Evolutionary conservation across 148 eudicot genomes (phyloP).

Genomic region (Camellia lanceoleosa): DNA sequence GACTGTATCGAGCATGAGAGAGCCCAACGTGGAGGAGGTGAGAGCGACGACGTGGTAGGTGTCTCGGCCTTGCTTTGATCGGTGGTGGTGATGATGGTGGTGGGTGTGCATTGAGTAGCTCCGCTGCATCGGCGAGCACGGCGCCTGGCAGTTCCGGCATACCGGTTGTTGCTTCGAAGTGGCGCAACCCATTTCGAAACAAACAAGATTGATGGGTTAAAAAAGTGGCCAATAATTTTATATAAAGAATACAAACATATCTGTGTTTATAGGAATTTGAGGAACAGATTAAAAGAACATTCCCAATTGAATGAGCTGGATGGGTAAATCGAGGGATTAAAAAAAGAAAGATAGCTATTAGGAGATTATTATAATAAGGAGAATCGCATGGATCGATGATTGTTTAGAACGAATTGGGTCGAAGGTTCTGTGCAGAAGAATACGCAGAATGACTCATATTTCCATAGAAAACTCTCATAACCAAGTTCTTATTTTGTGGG

Average conservation of each 20-base stretch:
- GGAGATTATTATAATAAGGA: not conserved
- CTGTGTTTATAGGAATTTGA: not conserved
- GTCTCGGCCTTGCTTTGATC: conserved; percentile 31
- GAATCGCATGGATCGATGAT: conserved; percentile 3
- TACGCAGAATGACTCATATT: not conserved
- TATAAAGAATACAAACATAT: too few species aligned
- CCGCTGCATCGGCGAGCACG: conserved; percentile 44
- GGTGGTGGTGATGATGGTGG: conserved; percentile 58
- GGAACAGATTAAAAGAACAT: conserved; percentile 21
- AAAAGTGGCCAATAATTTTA: not conserved
- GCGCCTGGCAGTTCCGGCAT: conserved; percentile 53
- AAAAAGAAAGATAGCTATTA: not conserved
- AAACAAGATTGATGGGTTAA: not conserved
- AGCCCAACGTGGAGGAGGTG: conserved; percentile 74
- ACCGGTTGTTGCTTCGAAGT: conserved; percentile 49
- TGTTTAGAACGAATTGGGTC: not conserved
- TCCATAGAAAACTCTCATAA: not conserved
- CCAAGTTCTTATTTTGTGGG: too few species aligned
- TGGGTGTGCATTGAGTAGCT: conserved; percentile 71
- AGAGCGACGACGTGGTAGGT: conserved; percentile 46
- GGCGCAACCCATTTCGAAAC: conserved; percentile 64
- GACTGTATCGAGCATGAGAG: conserved; percentile 46
- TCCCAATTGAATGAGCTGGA: conserved; percentile 26
- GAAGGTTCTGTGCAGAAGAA: not conserved
- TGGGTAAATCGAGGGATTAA: conserved; percentile 1